Percentiles rank a stretch among this genome's conserved stretches.
These are phyloP conservation scores for Tetracentron sinense DNA, from an alignment of 164 flowering plant genomes.

Conservation along the genomic window DNA sequence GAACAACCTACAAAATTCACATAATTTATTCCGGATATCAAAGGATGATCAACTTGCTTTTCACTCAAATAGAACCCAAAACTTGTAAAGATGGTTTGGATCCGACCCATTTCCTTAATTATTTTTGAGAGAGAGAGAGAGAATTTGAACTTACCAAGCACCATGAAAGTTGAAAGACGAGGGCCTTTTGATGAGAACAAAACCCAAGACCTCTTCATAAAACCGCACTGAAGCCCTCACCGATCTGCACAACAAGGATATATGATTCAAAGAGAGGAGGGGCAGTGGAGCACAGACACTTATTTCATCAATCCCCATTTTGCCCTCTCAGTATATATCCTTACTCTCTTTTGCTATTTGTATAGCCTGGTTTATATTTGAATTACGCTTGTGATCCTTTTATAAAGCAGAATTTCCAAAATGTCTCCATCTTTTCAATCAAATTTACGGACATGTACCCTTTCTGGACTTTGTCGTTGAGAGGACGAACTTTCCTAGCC, in stretches of 20 bases:
- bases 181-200: slow-evolving; percentile 64
- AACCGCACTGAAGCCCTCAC: slow-evolving; percentile 37
- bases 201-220: slow-evolving; percentile 59
- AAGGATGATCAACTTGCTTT: neutral
- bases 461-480: too few species aligned
- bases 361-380: neutral
- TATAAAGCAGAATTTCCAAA: neutral
- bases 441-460: neutral
- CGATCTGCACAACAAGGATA: slow-evolving; percentile 48
- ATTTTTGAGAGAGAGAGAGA: neutral
- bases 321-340: neutral
- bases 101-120: too few species aligned
- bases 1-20: slow-evolving; percentile 42
- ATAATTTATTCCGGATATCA: neutral
- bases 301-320: slow-evolving; percentile 36
- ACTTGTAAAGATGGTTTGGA: too few species aligned
- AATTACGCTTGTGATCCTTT: neutral
- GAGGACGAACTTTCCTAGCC: neutral
- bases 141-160: slow-evolving; percentile 47
- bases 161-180: slow-evolving; percentile 65
- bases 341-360: too few species aligned
- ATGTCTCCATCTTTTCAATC: neutral
- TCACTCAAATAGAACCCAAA: neutral
- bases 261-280: slow-evolving; percentile 55
- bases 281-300: slow-evolving; percentile 35